Percentiles rank a stretch among this genome's conserved stretches.
Conservation (phyloP, 2,329 filamentous ascomycete genomes). For the Ceratocystis albifundus region DNA sequence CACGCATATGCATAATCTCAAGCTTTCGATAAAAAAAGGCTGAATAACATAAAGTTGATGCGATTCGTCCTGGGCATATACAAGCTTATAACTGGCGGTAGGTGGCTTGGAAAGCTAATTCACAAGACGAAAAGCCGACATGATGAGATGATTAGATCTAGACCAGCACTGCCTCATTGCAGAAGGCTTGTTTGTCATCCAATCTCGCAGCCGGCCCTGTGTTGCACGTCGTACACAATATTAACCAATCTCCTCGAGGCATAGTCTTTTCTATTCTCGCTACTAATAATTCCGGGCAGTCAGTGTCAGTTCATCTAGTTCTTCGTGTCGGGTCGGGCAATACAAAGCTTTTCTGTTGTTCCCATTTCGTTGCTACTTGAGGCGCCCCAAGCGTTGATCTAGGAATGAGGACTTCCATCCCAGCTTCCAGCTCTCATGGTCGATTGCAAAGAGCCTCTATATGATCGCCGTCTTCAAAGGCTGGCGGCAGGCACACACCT, state of each 20-base stretch:
- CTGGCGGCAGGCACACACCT: neutral
- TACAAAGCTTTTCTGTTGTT: neutral
- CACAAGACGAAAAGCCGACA: neutral
- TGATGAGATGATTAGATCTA: neutral
- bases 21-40: neutral
- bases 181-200: conserved; percentile 5
- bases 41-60: neutral
- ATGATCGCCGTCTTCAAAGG: neutral
- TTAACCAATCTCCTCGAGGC: neutral
- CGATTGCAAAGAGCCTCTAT: neutral
- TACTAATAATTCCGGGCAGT: neutral
- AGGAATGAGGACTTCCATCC: neutral
- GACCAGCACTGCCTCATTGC: conserved; percentile 4
- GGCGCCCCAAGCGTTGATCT: neutral
- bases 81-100: neutral
- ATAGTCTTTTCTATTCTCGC: neutral
- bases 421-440: neutral
- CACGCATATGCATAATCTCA: conserved; percentile 1
- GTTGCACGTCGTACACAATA: neutral
- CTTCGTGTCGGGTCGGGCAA: neutral
- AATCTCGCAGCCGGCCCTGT: neutral
- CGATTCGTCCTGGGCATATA: neutral
- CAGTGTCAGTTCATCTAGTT: neutral
- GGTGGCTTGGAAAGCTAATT: conserved; percentile 4
- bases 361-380: neutral